Conservation (phyloP, 768 basidiomycete genomes). For the Pleurotus tuber-regium region DNA sequence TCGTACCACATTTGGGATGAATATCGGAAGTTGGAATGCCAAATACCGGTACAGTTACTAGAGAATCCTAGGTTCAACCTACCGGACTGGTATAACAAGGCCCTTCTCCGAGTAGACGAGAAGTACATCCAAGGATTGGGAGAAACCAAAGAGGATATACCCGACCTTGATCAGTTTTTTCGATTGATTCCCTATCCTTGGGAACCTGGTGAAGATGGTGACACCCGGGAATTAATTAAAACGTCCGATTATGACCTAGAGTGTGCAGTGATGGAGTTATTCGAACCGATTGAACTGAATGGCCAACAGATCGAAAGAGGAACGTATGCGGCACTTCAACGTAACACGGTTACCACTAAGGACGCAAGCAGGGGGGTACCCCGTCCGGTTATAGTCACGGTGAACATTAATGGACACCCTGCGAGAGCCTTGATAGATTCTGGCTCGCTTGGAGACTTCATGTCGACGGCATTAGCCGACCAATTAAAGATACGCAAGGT, state of each 20-base stretch:
- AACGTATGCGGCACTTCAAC: slow-evolving; percentile 1
- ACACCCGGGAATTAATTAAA: no score
- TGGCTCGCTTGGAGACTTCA: slow-evolving; percentile 36
- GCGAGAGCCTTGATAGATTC: slow-evolving; percentile 32
- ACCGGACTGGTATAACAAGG: not conserved
- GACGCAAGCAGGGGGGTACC: slow-evolving; percentile 18
- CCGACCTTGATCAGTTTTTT: no score
- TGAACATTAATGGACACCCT: slow-evolving; percentile 28
- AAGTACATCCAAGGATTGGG: not conserved
- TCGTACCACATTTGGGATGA: not conserved
- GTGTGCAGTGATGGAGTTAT: no score
- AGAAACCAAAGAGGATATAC: no score
- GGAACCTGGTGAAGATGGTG: no score
- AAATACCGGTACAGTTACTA: not conserved
- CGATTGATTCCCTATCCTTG: no score
- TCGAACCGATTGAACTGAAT: no score
- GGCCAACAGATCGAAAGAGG: not conserved
- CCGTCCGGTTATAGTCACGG: slow-evolving; percentile 26
- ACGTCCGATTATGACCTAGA: no score
- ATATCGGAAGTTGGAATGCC: not conserved
- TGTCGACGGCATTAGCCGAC: slow-evolving; percentile 30
- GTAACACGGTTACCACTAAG: slow-evolving; percentile 11
- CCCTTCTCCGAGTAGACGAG: not conserved
- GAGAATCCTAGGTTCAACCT: not conserved
- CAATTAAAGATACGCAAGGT: slow-evolving; percentile 26